Conservation (phyloP, 345 rosid genomes). For the Boechera divaricarpa region DNA sequence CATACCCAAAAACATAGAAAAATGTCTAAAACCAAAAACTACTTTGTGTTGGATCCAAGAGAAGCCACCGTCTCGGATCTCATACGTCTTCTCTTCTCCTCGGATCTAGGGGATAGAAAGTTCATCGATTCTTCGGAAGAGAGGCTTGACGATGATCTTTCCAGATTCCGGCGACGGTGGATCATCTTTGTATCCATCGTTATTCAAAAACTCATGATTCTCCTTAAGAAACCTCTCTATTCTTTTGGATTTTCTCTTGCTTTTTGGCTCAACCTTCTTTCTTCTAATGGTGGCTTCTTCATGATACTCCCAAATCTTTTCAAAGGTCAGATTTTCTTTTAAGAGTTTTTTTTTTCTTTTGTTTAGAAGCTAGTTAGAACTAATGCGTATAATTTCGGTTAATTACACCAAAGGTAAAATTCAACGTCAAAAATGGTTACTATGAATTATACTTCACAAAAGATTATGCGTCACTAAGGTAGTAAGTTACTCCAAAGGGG, state of each 20-base stretch:
- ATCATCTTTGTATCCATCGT: conserved; percentile 57
- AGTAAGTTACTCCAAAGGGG: background rate
- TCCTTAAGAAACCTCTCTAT: conserved; percentile 36
- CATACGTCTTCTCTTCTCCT: conserved; percentile 47
- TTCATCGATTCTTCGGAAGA: conserved; percentile 45
- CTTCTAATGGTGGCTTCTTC: conserved; percentile 53
- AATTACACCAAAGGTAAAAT: background rate
- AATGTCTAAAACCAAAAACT: conserved; percentile 29
- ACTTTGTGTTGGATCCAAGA: conserved; percentile 38
- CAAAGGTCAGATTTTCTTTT: conserved; percentile 43
- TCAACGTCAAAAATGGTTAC: background rate
- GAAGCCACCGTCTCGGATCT: conserved; percentile 54
- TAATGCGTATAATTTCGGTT: background rate
- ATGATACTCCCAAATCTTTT: conserved; percentile 42
- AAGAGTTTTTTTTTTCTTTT: background rate
- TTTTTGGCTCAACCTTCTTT: conserved; percentile 52
- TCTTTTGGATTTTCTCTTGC: conserved; percentile 36
- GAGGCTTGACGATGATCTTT: background rate
- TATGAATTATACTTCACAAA: background rate
- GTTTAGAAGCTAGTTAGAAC: background rate
- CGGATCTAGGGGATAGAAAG: conserved; percentile 31
- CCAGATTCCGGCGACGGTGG: conserved; percentile 54
- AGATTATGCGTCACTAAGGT: background rate
- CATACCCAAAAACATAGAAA: background rate
- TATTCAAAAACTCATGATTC: conserved; percentile 49